Evolutionary conservation across 495 filamentous ascomycete genomes (phyloP).

Genomic region (Beverwykella pulmonaria): DNA sequence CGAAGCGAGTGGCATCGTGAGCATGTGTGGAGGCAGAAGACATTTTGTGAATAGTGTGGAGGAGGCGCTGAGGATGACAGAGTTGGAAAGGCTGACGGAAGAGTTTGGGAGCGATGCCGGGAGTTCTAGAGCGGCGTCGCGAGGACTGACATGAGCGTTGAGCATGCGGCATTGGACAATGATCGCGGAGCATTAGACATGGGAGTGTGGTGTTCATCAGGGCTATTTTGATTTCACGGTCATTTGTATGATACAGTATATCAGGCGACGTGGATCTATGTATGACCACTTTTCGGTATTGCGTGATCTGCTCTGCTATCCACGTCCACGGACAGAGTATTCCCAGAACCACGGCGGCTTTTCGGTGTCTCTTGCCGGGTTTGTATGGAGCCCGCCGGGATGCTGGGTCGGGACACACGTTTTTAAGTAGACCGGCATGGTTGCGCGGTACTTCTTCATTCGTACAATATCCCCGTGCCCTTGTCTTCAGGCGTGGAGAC

Average conservation of each 20-base stretch:
- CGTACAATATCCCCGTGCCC: neutral
- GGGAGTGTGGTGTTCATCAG: neutral
- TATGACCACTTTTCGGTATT: too few relatives aligned
- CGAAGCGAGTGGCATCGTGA: constrained; percentile 78
- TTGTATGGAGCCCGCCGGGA: too few relatives aligned
- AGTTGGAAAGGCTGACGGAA: constrained; percentile 56
- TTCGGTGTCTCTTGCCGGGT: too few relatives aligned
- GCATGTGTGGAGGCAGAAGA: constrained; percentile 68
- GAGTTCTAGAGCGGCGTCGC: neutral
- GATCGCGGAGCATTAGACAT: neutral
- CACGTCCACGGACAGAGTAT: too few relatives aligned
- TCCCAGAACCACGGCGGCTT: too few relatives aligned
- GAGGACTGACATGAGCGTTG: neutral
- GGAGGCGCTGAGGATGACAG: constrained; percentile 78
- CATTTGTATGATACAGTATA: too few relatives aligned
- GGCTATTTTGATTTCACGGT: too few relatives aligned
- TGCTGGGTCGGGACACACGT: too few relatives aligned
- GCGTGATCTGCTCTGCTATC: too few relatives aligned
- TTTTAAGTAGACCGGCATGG: too few relatives aligned
- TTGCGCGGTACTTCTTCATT: too few relatives aligned
- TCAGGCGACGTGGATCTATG: too few relatives aligned
- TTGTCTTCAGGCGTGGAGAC: neutral
- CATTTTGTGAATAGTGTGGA: constrained; percentile 84
- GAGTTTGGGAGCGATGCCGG: constrained; percentile 25
- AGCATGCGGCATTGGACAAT: neutral